These are phyloP conservation scores for Phycomyces blakesleeanus DNA, from an alignment of 192 early-diverging fungal species.

Conservation along the genomic window DNA sequence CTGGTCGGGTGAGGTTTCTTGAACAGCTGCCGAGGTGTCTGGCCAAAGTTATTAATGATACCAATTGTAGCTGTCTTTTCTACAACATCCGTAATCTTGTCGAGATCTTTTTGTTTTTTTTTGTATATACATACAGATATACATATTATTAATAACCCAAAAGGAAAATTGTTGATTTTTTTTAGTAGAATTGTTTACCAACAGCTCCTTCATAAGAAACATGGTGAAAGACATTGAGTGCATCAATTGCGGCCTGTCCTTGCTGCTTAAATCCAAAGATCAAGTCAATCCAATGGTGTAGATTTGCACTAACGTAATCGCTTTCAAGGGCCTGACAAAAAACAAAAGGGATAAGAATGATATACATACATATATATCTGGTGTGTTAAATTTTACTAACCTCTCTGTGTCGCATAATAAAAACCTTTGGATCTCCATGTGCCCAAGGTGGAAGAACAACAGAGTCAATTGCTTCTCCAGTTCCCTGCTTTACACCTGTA, in stretches of 20 bases:
- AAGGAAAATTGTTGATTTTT: too few species aligned
- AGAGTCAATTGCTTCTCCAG: conserved; percentile 63
- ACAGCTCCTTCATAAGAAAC: conserved; percentile 96
- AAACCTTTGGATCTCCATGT: conserved; percentile 61
- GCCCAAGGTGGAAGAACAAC: conserved; percentile 90
- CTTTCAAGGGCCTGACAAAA: conserved; percentile 60
- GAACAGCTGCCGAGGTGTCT: conserved; percentile 90
- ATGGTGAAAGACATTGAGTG: conserved; percentile 95
- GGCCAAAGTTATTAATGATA: conserved; percentile 97
- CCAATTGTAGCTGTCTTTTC: conserved; percentile 87
- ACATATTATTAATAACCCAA: neutral
- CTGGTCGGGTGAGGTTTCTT: conserved; percentile 76
- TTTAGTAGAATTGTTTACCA: too few species aligned
- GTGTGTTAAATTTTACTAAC: conserved; percentile 24
- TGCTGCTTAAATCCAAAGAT: conserved; percentile 97
- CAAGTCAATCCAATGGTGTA: conserved; percentile 95
- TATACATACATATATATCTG: conserved; percentile 9
- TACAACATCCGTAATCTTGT: conserved; percentile 82
- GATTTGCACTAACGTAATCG: conserved; percentile 82
- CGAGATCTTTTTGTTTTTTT: conserved; percentile 73
- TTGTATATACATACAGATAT: conserved; percentile 8
- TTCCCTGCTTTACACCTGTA: conserved; percentile 45
- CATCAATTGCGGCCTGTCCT: conserved; percentile 77
- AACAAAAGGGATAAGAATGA: neutral
- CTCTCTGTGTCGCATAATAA: conserved; percentile 75